Evolutionary conservation across 352 stramenopile genomes (phyloP).

Genomic region (Pythium guiyangense): DNA sequence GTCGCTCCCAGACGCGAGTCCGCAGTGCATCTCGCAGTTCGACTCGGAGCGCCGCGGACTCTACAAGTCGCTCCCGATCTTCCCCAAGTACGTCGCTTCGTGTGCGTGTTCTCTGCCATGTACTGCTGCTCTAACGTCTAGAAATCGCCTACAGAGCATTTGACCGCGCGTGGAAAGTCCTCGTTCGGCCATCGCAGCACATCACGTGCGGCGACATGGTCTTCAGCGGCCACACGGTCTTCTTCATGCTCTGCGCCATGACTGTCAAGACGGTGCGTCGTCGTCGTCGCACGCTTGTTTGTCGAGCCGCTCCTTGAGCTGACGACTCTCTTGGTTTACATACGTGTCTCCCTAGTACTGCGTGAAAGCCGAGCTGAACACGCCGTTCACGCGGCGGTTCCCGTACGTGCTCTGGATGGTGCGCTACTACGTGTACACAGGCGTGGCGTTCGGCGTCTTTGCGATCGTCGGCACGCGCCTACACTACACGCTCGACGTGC

Average conservation of each 20-base stretch:
- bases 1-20: conserved; percentile 80
- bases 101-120: not conserved
- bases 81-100: conserved; percentile 57
- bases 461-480: conserved; percentile 81
- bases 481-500: conserved; percentile 84
- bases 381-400: conserved; percentile 74
- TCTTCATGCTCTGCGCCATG: conserved; percentile 81
- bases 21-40: conserved; percentile 86
- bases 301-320: no score
- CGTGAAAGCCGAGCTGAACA: conserved; percentile 76
- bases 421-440: conserved; percentile 72
- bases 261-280: conserved; percentile 59
- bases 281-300: not conserved
- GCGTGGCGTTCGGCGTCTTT: conserved; percentile 60
- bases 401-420: conserved; percentile 77
- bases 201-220: conserved; percentile 89
- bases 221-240: conserved; percentile 85
- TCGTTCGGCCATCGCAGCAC: conserved; percentile 77
- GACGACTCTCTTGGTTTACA: not conserved
- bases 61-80: conserved; percentile 85
- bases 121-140: not conserved
- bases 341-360: conserved; percentile 22
- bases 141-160: conserved; percentile 42
- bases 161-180: conserved; percentile 74
- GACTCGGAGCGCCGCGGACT: conserved; percentile 32